A percentile compares a stretch with the other conserved stretches of the same genome.
phyloP scores from a whole-genome alignment of 306 rosid species.

The Dalbergia cochinchinensis region DNA sequence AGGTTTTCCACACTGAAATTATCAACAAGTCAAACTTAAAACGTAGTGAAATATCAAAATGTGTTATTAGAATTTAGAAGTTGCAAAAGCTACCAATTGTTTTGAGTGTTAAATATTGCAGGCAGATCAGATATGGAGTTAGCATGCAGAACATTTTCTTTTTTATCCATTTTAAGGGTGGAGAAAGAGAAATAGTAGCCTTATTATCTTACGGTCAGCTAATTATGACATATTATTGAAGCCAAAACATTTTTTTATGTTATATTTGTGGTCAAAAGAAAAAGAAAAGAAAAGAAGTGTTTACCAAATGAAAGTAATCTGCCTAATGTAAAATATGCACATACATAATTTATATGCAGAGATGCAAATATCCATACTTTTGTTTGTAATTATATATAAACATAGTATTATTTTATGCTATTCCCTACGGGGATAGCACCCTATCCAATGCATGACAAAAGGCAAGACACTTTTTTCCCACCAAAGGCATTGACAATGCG shows the following conservation, averaged over 20 bases:
- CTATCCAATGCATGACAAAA: conserved; percentile 50
- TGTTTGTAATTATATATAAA: conserved; percentile 39
- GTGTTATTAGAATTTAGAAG: neutral
- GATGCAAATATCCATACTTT: conserved; percentile 21
- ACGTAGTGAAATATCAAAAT: conserved; percentile 47
- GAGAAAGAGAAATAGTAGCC: too few species aligned
- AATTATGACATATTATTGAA: too few species aligned
- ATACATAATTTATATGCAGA: neutral
- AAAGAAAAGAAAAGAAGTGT: neutral
- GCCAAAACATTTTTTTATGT: neutral
- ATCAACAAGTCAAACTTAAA: conserved; percentile 53
- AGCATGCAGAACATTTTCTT: too few species aligned
- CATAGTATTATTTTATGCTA: conserved; percentile 34
- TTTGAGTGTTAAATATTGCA: neutral
- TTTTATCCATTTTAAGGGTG: too few species aligned
- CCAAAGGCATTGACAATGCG: conserved; percentile 59
- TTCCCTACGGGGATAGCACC: conserved; percentile 40
- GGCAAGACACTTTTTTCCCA: conserved; percentile 56
- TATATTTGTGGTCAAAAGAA: neutral
- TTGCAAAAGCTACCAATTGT: neutral
- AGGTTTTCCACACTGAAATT: conserved; percentile 47
- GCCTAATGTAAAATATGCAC: neutral
- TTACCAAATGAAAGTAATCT: conserved; percentile 7
- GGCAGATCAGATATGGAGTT: neutral
- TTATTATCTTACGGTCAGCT: too few species aligned